Percentiles rank a stretch among this genome's conserved stretches.
Conservation (phyloP, 2,329 filamentous ascomycete species). For the Aspergillus calidoustus region DNA sequence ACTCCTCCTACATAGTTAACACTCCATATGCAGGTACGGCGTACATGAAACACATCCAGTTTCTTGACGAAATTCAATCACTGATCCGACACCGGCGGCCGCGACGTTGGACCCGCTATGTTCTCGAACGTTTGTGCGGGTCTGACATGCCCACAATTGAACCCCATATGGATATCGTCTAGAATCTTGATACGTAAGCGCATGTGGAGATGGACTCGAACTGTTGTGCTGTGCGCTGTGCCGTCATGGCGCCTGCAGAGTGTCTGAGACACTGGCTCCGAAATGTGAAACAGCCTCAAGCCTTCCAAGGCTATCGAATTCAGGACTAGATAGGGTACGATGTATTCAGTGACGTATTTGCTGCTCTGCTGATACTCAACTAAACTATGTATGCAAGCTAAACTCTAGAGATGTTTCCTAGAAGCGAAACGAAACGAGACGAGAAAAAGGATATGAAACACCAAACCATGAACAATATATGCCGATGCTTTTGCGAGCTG, state of each 20-base stretch:
- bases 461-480: not conserved
- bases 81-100: not conserved
- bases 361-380: not conserved
- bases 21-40: not conserved
- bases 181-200: not conserved
- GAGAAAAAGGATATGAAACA: not conserved
- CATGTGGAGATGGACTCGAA: not conserved
- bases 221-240: not conserved
- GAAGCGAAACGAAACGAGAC: not conserved
- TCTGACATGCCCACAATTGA: slow-evolving; percentile 6
- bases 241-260: not conserved
- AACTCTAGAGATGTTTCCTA: slow-evolving; percentile 3
- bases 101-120: slow-evolving; percentile 9
- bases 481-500: slow-evolving; percentile 18
- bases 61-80: not conserved
- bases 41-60: not conserved
- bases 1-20: no score
- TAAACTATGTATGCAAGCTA: slow-evolving; percentile 4
- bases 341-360: not conserved
- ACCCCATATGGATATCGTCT: not conserved
- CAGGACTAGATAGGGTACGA: not conserved
- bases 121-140: slow-evolving; percentile 13
- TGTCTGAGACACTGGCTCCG: not conserved
- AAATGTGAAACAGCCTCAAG: not conserved
- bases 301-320: not conserved